Evolutionary conservation across 352 stramenopile species (phyloP), one percentile per base, ranked within the genome.

Genomic region (Globisporangium irregulare): DNA sequence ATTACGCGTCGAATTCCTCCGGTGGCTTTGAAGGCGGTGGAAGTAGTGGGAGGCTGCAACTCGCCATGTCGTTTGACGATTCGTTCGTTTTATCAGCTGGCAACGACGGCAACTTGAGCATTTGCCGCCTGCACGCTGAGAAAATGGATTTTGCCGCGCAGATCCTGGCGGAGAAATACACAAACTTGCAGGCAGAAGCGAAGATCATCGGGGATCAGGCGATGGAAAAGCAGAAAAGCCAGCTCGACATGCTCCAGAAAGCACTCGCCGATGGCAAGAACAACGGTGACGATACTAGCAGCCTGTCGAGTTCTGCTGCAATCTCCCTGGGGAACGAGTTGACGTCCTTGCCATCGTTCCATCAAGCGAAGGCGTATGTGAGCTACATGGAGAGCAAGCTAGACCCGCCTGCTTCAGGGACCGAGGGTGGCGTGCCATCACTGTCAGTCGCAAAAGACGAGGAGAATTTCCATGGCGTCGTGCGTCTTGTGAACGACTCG

Each of bases 41-140:
- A 20, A 64, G 48, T 24, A 71, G 59, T n/a, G 41, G 60, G 2
- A 74, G 57, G 50, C 51, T 79, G 10, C 71, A 74, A 9, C 69
- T 87, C 14, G 75, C 78, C n/a, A 59, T 92, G 41, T 95, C 84
- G 15, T 97, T 90, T 38, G 91, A 97, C 70, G 90, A 97, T 55
- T 84, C 81, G 34, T 97, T 90, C 34, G 69, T 94, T 1, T 32
- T 97, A 18, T 78, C 80, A 27, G 78, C 74, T 4, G 91, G 90
- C 14, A 72, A 64, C 22, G 91, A 97, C 55, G 90, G 91, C 6
- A 86, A 92, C 38, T 56, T 97, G 4, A 91, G 83, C 27, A 76
- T 95, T 51, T 79, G 78, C 34, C 80, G 87, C 12, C 48, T 97
- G 1, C 64, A 90, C 57, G 72, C 57, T n/a, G 80, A 90, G 18